These are phyloP conservation scores for Kondoa subrosea DNA, from an alignment of 768 basidiomycete genomes.

Conservation along the genomic window DNA sequence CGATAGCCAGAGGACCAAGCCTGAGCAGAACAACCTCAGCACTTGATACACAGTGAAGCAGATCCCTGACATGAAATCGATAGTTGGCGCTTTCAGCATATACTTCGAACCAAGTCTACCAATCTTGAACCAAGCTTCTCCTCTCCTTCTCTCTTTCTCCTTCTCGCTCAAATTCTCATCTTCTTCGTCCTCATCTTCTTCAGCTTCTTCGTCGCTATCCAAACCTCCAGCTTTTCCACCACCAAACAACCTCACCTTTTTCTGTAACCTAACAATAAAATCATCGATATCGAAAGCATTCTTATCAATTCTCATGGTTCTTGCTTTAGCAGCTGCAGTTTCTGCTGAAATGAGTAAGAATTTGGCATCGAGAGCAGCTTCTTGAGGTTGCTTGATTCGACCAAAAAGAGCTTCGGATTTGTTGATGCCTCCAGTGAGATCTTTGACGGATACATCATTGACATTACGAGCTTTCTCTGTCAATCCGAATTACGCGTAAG, in stretches of 20 bases:
- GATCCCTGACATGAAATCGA: constrained; percentile 65
- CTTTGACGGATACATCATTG: constrained; percentile 19
- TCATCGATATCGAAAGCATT: constrained; percentile 86
- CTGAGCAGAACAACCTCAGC: constrained; percentile 37
- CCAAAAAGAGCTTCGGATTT: constrained; percentile 25
- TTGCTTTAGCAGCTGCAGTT: constrained; percentile 70
- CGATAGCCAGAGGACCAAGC: constrained; percentile 75
- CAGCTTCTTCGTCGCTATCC: constrained; percentile 35
- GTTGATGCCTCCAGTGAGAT: constrained; percentile 19
- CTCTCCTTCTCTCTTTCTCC: constrained; percentile 26
- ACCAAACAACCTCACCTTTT: constrained; percentile 44
- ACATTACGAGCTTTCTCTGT: constrained; percentile 40
- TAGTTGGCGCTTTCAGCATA: constrained; percentile 57
- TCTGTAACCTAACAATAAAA: constrained; percentile 57
- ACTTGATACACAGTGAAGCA: background rate
- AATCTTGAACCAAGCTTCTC: constrained; percentile 55
- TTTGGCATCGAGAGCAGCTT: constrained; percentile 76
- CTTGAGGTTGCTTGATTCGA: constrained; percentile 62
- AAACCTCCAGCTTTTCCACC: constrained; percentile 32
- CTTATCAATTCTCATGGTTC: constrained; percentile 69
- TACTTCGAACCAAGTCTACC: constrained; percentile 68
- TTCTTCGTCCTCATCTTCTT: constrained; percentile 35
- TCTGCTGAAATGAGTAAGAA: constrained; percentile 60
- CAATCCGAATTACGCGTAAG: constrained; percentile 38
- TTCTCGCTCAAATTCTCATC: constrained; percentile 34